phyloP scores from a whole-genome alignment of 163 green algal species.

The Chlorella variabilis region DNA sequence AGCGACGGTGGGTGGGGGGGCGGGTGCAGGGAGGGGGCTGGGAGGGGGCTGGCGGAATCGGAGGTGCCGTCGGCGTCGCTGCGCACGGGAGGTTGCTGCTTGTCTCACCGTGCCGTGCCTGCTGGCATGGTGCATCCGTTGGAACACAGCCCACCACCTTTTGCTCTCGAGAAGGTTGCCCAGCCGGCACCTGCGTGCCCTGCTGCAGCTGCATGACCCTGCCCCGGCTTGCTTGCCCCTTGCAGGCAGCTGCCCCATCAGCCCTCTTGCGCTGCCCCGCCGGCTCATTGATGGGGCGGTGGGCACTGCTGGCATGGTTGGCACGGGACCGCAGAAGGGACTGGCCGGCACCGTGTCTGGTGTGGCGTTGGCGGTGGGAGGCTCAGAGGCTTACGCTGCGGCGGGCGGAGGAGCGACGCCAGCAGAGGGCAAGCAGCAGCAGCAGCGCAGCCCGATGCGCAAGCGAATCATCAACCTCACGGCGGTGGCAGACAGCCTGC shows the following conservation, averaged over 20 bases:
- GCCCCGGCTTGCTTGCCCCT: too few species aligned
- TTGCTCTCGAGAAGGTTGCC: too few species aligned
- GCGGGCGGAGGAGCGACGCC: too few species aligned
- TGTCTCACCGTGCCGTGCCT: too few species aligned
- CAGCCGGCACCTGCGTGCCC: too few species aligned
- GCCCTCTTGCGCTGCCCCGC: slow-evolving; percentile 15
- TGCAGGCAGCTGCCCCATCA: slow-evolving; percentile 37
- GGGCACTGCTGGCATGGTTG: not conserved
- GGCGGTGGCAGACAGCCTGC: not conserved
- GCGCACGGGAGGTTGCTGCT: too few species aligned
- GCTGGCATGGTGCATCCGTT: too few species aligned
- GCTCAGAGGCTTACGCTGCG: not conserved
- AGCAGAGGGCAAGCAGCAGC: not conserved
- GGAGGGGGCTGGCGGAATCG: too few species aligned
- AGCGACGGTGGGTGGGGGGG: slow-evolving; percentile 11
- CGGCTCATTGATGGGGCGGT: slow-evolving; percentile 17
- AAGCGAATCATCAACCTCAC: slow-evolving; percentile 37
- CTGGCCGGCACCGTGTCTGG: not conserved
- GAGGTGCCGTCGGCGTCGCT: too few species aligned
- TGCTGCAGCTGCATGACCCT: too few species aligned
- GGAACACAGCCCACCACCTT: too few species aligned
- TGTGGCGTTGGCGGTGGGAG: not conserved
- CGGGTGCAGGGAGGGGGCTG: not conserved
- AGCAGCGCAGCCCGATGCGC: slow-evolving; percentile 12
- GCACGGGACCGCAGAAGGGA: not conserved